phyloP scores from a whole-genome alignment of 768 basidiomycete species.

The Russula virescens region DNA sequence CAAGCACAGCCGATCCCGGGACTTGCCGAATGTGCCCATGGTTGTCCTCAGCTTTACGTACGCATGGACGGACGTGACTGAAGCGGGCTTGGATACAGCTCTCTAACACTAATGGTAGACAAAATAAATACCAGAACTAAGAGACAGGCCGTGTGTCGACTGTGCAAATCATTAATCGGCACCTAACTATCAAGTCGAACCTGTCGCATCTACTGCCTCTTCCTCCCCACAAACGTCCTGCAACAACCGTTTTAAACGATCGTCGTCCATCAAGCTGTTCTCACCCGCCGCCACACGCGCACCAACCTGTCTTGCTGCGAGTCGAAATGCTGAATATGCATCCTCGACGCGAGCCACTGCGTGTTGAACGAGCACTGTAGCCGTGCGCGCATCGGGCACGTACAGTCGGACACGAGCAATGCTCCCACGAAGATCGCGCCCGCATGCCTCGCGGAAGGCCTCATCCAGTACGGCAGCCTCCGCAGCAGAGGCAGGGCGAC shows the following conservation, averaged over 20 bases:
- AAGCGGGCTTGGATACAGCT: too few species aligned
- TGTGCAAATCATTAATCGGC: too few species aligned
- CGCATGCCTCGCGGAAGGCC: slow-evolving; percentile 49
- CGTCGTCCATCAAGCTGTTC: slow-evolving; percentile 31
- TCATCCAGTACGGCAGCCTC: slow-evolving; percentile 45
- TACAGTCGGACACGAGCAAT: slow-evolving; percentile 65
- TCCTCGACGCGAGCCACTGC: slow-evolving; percentile 69
- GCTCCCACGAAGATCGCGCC: slow-evolving; percentile 49
- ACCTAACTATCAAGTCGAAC: too few species aligned
- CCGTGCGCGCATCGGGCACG: slow-evolving; percentile 75
- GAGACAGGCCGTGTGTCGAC: too few species aligned
- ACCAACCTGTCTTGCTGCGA: slow-evolving; percentile 49
- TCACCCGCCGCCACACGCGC: slow-evolving; percentile 32
- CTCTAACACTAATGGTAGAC: too few species aligned
- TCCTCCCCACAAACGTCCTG: slow-evolving; percentile 13
- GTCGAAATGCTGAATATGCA: slow-evolving; percentile 68
- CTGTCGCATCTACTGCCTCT: neutral
- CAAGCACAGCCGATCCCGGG: too few species aligned
- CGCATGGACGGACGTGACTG: too few species aligned
- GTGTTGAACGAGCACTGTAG: slow-evolving; percentile 70
- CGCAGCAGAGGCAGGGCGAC: slow-evolving; percentile 50
- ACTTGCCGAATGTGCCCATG: too few species aligned
- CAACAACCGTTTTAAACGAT: slow-evolving; percentile 31
- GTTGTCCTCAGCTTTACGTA: too few species aligned
- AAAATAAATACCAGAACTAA: too few species aligned